These are phyloP conservation scores for Chaetomium cochliodes DNA, from an alignment of 495 filamentous ascomycete genomes.

Conservation along the genomic window DNA sequence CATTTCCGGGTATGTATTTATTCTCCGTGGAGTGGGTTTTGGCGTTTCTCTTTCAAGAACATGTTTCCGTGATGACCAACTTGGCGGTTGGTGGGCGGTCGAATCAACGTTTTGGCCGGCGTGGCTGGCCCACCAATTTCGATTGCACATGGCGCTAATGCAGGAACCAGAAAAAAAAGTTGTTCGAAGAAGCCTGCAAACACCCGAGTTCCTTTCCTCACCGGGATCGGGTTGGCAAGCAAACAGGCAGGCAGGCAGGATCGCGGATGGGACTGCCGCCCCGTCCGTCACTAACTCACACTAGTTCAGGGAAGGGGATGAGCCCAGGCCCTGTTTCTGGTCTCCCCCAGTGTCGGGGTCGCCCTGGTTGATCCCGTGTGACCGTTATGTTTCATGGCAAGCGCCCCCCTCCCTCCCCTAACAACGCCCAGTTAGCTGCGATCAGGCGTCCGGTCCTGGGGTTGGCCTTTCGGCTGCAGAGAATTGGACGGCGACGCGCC, in stretches of 20 bases:
- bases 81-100: neutral
- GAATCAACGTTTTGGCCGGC: slow-evolving; percentile 5
- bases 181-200: neutral
- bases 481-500: neutral
- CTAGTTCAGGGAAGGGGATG: too few species aligned
- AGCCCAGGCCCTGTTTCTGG: neutral
- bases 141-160: slow-evolving; percentile 17
- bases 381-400: slow-evolving; percentile 10
- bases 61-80: slow-evolving; percentile 3
- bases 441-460: neutral
- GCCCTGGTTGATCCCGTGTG: neutral
- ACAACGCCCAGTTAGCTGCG: neutral
- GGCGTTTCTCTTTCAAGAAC: neutral
- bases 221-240: too few species aligned
- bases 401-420: neutral
- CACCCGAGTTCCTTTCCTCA: neutral
- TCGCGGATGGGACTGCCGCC: neutral
- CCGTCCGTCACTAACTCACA: too few species aligned
- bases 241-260: neutral
- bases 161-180: slow-evolving; percentile 9
- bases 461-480: neutral
- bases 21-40: neutral
- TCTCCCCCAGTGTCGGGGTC: neutral
- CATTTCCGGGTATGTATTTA: neutral
- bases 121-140: neutral